Evolutionary conservation across 352 stramenopile species (phyloP), one percentile per base, ranked within the genome.

Genomic region (Blastocystis sp.): DNA sequence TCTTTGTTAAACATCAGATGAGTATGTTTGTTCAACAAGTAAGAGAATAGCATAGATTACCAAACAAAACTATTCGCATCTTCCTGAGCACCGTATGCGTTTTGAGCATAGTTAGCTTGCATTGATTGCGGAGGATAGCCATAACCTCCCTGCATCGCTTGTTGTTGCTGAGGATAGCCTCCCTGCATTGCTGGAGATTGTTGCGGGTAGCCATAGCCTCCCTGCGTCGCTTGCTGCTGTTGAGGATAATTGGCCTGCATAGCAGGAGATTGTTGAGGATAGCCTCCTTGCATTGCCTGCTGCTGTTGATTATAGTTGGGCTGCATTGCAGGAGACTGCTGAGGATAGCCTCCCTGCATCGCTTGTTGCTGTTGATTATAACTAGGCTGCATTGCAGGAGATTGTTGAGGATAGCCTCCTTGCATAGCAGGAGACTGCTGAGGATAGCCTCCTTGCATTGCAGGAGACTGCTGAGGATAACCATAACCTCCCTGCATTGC

Each of bases 21-120:
- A 18, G 70, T 37, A 39, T 65, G 70, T 81, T 81, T 81, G 45
- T 81, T 63, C 20, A 81, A 81, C n/a, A 64, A n/a, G 11, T 1
- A 26, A 65, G 11, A 65, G 7, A 13, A 63, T 34, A 65, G 11
- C 50, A 73, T 47, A 73, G n/a, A 41, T 30, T 73, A 45, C 63
- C n/a, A 73, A 9, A 73, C 63, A 45, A 73, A 45, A 34, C 20
- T 43, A 45, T 43, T 39, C 9, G 56, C 56, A n/a, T 24, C 63
- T 11, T n/a, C 50, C 50, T 59, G 50, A 13, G 20, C 53, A 26
- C 11, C 13, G 7, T 11, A 41, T 24, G 24, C 13, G 6, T 43
- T 26, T 26, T 81, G 70, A 76, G 24, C 20, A 30, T 55, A 47
- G 24, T 18, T 20, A 56, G 47, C 45, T 39, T 81, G 70, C 70